Evolutionary conservation across 2,329 filamentous ascomycete species (phyloP), one percentile per base, ranked within the genome.

Genomic region (Myriosclerotinia scirpicola): DNA sequence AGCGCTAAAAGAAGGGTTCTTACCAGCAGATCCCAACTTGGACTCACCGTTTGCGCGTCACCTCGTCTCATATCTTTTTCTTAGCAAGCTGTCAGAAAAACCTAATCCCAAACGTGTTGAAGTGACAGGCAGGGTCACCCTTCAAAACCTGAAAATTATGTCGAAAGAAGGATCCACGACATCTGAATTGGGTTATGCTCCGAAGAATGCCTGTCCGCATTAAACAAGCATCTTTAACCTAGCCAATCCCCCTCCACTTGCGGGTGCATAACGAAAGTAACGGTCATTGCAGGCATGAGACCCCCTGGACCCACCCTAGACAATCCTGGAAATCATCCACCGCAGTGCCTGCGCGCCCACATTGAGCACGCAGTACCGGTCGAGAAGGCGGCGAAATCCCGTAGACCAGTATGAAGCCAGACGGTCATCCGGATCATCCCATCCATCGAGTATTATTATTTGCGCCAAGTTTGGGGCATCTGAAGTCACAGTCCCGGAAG

Each of bases 401-500:
- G 71, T 68, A 68, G 69, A 69, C 67, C 71, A 69, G 71, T 59
- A n/a, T 66, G 69, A 68, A 70, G 73, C 69, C 70, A 67, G 67
- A 71, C 69, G 44, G 46, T 60, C 52, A 38, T 64, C 65, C 67
- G 65, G 54, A 64, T 64, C 67, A 71, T 72, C 70, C 69, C 71
- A 72, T 64, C 71, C 71, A 72, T 69, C 67, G 67, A 69, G 63
- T 67, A 68, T 68, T 50, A 64, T 65, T 63, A 63, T 65, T 71
- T 70, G 67, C 71, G 68, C 72, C 71, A 71, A 71, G 70, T 75
- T 73, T 69, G 74, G 71, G 73, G 72, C 74, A 75, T 74, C 71
- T 69, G 64, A 73, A 73, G 72, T 74, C 72, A 70, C 68, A 71
- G 67, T 73, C 71, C 71, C 66, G 70, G 70, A 68, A 67, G 36